Percentiles rank a stretch among this genome's conserved stretches.
Evolutionary conservation across 1,139 yeast genomes (phyloP).

Genomic region (Hemisphaericaspora subhashii): DNA sequence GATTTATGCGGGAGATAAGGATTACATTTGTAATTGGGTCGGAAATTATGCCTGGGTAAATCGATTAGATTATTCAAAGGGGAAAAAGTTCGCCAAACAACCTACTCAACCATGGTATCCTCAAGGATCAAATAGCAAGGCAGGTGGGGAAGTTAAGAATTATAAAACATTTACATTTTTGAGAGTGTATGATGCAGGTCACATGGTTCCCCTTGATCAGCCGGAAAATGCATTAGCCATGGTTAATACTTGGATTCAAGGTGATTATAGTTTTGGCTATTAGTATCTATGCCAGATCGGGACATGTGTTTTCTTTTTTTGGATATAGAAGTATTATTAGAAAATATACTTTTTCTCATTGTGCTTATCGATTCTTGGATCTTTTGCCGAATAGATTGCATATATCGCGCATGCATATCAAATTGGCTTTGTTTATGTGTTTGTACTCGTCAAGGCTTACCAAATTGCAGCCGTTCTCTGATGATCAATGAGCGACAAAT

Average conservation of each 20-base stretch:
- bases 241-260: conserved; percentile 47
- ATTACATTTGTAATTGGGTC: conserved; percentile 83
- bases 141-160: conserved; percentile 49
- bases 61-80: conserved; percentile 63
- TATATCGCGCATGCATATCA: no score
- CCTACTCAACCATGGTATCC: conserved; percentile 44
- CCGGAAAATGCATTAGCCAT: conserved; percentile 46
- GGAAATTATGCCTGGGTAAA: conserved; percentile 82
- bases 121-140: conserved; percentile 10
- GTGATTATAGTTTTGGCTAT: conserved; percentile 28
- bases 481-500: no score
- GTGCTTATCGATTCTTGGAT: no score
- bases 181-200: conserved; percentile 50
- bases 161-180: conserved; percentile 46
- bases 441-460: no score
- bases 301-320: background rate
- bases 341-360: no score
- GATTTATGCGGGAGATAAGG: conserved; percentile 84
- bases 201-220: conserved; percentile 53
- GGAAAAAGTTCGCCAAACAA: conserved; percentile 46
- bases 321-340: background rate
- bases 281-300: background rate
- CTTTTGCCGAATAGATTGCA: no score
- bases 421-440: no score
- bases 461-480: no score